phyloP scores from a whole-genome alignment of 2,329 filamentous ascomycete genomes.

The Aureobasidium leucospermi region DNA sequence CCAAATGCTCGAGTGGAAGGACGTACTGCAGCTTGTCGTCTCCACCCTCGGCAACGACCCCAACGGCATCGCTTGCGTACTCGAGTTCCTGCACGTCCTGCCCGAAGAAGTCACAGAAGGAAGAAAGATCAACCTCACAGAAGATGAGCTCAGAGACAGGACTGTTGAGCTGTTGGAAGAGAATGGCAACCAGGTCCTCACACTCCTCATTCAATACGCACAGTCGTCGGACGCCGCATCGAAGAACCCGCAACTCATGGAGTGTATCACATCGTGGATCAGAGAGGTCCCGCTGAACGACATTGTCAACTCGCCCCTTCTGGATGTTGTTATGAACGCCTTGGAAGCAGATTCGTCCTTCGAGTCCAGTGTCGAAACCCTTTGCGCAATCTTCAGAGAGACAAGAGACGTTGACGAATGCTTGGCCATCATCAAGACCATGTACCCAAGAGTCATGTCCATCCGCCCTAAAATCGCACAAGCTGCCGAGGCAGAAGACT shows the following conservation, averaged over 20 bases:
- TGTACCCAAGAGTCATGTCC: slow-evolving; percentile 74
- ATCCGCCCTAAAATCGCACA: slow-evolving; percentile 70
- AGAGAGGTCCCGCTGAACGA: slow-evolving; percentile 80
- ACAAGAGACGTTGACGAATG: slow-evolving; percentile 91
- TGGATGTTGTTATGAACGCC: slow-evolving; percentile 73
- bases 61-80: slow-evolving; percentile 74
- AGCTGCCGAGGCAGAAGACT: slow-evolving; percentile 71
- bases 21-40: slow-evolving; percentile 78
- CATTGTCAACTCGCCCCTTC: slow-evolving; percentile 76
- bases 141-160: slow-evolving; percentile 84
- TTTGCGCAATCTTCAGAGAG: slow-evolving; percentile 86
- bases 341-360: slow-evolving; percentile 70
- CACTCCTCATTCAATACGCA: slow-evolving; percentile 80
- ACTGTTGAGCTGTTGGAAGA: slow-evolving; percentile 85
- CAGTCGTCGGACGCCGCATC: slow-evolving; percentile 83
- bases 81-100: slow-evolving; percentile 94
- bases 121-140: slow-evolving; percentile 97
- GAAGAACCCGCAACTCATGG: slow-evolving; percentile 81
- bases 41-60: slow-evolving; percentile 68
- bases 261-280: slow-evolving; percentile 95
- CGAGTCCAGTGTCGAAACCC: slow-evolving; percentile 81
- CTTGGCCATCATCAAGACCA: slow-evolving; percentile 67
- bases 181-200: slow-evolving; percentile 81
- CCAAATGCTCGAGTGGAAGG: slow-evolving; percentile 92
- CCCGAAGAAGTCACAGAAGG: slow-evolving; percentile 99